Conservation (phyloP, 495 filamentous ascomycete genomes). For the Penicillium robsamsonii region DNA sequence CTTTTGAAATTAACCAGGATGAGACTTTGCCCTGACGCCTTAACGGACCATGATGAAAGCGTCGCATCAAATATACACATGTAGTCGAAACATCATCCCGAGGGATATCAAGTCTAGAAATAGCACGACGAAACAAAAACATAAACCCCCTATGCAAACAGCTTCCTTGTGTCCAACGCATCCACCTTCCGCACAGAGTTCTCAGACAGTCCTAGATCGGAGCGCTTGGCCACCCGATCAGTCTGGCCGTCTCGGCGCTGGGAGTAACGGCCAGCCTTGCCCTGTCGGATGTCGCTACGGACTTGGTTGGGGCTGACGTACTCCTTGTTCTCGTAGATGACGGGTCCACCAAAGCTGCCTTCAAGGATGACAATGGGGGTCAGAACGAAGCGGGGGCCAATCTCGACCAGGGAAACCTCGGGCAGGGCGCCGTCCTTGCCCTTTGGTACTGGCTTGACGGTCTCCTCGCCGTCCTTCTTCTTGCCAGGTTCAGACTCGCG, state of each 20-base stretch:
- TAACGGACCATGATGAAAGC: conserved; percentile 39
- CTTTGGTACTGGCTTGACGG: conserved; percentile 35
- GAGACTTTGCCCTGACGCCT: conserved; percentile 40
- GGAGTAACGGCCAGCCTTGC: conserved; percentile 73
- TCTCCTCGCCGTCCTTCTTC: conserved; percentile 35
- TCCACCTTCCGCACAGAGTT: conserved; percentile 60
- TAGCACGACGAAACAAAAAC: conserved; percentile 22
- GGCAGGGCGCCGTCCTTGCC: conserved; percentile 48
- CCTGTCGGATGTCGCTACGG: conserved; percentile 69
- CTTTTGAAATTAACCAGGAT: conserved; percentile 29
- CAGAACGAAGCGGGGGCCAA: conserved; percentile 90
- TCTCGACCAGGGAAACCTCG: conserved; percentile 83
- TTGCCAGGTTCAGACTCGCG: conserved; percentile 67
- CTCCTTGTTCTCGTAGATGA: conserved; percentile 98
- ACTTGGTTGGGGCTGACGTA: conserved; percentile 97
- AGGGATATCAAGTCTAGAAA: conserved; percentile 38
- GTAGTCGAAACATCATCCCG: conserved; percentile 28
- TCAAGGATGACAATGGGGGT: conserved; percentile 96
- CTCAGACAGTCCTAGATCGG: conserved; percentile 69
- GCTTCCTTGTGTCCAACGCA: conserved; percentile 72
- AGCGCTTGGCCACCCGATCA: conserved; percentile 70
- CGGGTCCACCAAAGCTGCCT: conserved; percentile 90
- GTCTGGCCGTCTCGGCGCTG: conserved; percentile 67
- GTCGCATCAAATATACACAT: conserved; percentile 47
- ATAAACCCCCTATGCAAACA: conserved; percentile 65